Evolutionary conservation across 1,284 basidiomycete genomes (phyloP).

Genomic region (Microbotryum violaceum): DNA sequence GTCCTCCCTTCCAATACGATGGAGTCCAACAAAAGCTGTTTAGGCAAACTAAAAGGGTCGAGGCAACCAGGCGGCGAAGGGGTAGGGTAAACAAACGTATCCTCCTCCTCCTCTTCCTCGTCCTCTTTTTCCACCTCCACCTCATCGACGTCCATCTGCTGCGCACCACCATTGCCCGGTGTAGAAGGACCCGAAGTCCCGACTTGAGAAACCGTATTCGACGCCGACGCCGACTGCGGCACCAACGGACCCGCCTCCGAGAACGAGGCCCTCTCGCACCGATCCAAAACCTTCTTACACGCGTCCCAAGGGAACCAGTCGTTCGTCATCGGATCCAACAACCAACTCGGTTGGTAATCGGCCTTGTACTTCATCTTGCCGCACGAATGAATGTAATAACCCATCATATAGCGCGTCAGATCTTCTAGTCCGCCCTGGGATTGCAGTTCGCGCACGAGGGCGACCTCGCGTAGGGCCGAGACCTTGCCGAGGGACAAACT

Average conservation of each 20-base stretch:
- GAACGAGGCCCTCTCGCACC: conserved; percentile 61
- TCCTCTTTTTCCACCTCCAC: conserved; percentile 25
- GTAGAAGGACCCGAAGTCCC: not conserved
- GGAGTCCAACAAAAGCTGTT: conserved; percentile 20
- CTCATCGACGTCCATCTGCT: conserved; percentile 1
- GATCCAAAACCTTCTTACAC: conserved; percentile 57
- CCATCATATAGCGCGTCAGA: conserved; percentile 38
- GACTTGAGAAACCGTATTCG: not conserved
- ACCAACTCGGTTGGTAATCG: conserved; percentile 76
- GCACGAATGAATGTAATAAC: conserved; percentile 86
- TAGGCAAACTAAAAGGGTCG: conserved; percentile 32
- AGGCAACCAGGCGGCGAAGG: conserved; percentile 40
- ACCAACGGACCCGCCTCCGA: conserved; percentile 39
- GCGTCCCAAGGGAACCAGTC: conserved; percentile 61
- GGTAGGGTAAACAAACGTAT: conserved; percentile 26
- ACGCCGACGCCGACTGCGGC: conserved; percentile 37
- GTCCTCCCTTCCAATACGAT: conserved; percentile 28
- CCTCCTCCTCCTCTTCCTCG: conserved; percentile 32
- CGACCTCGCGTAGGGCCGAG: conserved; percentile 70
- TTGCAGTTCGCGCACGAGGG: conserved; percentile 63
- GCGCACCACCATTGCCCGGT: not conserved
- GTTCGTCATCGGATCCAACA: conserved; percentile 81
- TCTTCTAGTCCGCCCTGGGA: not conserved
- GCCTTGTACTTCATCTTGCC: conserved; percentile 96
- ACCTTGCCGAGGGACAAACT: conserved; percentile 78